Conservation (phyloP, 306 rosid genomes). For the Quercus parvula region DNA sequence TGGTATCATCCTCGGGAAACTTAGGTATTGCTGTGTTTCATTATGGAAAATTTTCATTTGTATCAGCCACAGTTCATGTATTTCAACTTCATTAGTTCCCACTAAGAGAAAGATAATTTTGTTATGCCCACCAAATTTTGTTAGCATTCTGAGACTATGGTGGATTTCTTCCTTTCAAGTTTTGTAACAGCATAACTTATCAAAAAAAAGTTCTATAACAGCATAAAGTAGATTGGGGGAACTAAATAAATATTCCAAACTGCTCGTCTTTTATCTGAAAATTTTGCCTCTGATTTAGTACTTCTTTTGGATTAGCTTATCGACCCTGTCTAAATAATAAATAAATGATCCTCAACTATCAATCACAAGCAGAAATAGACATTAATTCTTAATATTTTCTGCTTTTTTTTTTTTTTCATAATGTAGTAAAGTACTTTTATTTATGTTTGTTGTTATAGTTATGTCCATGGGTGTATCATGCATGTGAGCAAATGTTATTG, state of each 20-base stretch:
- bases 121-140: neutral
- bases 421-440: neutral
- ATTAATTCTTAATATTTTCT: neutral
- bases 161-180: neutral
- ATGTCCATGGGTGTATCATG: neutral
- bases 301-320: neutral
- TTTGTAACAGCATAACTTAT: neutral
- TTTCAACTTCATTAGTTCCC: neutral
- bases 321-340: neutral
- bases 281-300: neutral
- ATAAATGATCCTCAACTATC: neutral
- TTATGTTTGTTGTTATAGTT: neutral
- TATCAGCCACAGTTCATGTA: neutral
- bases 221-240: no score
- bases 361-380: neutral
- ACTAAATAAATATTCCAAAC: no score
- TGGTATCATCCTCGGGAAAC: slow-evolving; percentile 96
- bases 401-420: neutral
- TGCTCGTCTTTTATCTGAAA: neutral
- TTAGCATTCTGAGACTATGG: neutral
- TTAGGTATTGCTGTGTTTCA: slow-evolving; percentile 54
- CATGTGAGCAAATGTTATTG: neutral
- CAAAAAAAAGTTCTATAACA: no score
- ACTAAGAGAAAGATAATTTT: no score
- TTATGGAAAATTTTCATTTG: neutral